Conservation (phyloP, 129 eudicot genomes). For the Chrysanthemum seticuspe region DNA sequence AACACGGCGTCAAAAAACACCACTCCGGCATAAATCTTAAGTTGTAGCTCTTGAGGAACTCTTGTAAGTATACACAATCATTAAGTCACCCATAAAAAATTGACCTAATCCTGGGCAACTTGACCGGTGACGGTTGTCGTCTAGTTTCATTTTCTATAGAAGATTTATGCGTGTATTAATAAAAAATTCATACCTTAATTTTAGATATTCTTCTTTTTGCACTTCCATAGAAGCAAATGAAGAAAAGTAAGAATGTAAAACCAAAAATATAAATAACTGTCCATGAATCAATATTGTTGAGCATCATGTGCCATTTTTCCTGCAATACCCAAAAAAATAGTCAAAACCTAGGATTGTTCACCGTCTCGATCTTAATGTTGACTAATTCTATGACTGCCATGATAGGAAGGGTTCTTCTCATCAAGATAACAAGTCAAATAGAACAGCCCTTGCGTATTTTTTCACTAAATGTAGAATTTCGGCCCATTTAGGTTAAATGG, state of each 20-base stretch:
- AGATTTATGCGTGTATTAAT: neutral
- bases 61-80: conserved; percentile 1
- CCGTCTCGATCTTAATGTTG: neutral
- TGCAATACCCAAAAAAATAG: conserved; percentile 31
- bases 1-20: neutral
- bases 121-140: neutral
- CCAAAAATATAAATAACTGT: conserved; percentile 32
- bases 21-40: conserved; percentile 14
- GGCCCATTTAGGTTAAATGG: neutral
- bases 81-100: neutral
- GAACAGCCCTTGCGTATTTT: too few relatives aligned
- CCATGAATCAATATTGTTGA: conserved; percentile 34
- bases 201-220: conserved; percentile 72
- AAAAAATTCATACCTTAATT: conserved; percentile 50
- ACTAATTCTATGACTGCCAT: neutral
- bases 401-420: neutral
- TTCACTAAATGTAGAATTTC: too few relatives aligned
- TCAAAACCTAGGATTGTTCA: conserved; percentile 19
- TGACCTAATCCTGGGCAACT: neutral
- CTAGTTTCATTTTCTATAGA: neutral
- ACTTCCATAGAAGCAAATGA: conserved; percentile 46
- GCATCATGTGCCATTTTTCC: conserved; percentile 40
- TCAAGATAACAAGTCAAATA: neutral
- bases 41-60: conserved; percentile 6
- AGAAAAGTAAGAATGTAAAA: conserved; percentile 29